Percentiles rank a stretch among this genome's conserved stretches.
phyloP scores from a whole-genome alignment of 78 protist genomes.

The Dictyostelium citrinum region DNA sequence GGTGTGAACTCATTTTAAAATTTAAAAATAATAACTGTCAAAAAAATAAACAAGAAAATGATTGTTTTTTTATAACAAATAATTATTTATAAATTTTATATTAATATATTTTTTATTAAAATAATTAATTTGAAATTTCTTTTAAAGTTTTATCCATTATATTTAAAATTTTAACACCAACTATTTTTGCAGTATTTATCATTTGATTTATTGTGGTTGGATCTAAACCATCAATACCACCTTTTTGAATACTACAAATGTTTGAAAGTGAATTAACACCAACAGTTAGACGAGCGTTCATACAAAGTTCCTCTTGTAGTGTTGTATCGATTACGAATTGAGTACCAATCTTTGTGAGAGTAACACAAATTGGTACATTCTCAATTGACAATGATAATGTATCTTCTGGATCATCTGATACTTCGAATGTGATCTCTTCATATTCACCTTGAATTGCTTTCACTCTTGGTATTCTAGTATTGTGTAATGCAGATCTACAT shows the following conservation, averaged over 20 bases:
- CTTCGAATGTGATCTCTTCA: slow-evolving; percentile 64
- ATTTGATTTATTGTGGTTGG: slow-evolving; percentile 70
- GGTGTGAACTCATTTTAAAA: not conserved
- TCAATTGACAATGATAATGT: not conserved
- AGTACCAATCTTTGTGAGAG: slow-evolving; percentile 72
- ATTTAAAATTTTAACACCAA: slow-evolving; percentile 32
- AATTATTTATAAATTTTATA: too few species aligned
- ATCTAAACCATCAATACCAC: slow-evolving; percentile 77
- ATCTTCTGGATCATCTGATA: slow-evolving; percentile 55
- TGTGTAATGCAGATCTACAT: slow-evolving; percentile 73
- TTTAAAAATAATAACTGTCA: not conserved
- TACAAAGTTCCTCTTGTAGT: slow-evolving; percentile 81
- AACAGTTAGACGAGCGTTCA: slow-evolving; percentile 64
- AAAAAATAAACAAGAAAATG: not conserved
- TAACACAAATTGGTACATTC: slow-evolving; percentile 68
- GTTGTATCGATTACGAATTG: slow-evolving; percentile 80
- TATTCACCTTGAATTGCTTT: slow-evolving; percentile 42
- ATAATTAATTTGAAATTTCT: not conserved
- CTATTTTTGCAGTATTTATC: slow-evolving; percentile 55
- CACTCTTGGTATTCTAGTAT: slow-evolving; percentile 73
- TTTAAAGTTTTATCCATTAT: slow-evolving; percentile 40
- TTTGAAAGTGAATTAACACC: slow-evolving; percentile 60
- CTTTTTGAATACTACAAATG: slow-evolving; percentile 81
- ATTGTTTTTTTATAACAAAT: too few species aligned
- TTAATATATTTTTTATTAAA: not conserved